A percentile compares a stretch with the other conserved stretches of the same genome.
These are phyloP conservation scores for Trichomonas tenax DNA, from an alignment of 208 protist species.

Conservation along the genomic window DNA sequence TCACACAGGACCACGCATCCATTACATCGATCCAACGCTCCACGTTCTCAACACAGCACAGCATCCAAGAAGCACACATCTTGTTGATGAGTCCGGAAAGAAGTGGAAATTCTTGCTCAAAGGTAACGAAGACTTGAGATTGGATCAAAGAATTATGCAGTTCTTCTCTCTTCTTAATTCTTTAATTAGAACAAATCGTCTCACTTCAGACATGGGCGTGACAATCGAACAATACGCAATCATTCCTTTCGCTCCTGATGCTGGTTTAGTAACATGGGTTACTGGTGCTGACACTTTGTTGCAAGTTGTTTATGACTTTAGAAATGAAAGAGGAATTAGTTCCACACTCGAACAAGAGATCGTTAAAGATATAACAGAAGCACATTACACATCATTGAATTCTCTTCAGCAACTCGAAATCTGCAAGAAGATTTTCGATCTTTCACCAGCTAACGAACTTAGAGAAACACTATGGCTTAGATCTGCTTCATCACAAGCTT, in stretches of 20 bases:
- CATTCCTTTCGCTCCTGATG: not conserved
- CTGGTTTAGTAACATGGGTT: slow-evolving; percentile 9
- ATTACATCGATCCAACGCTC: not conserved
- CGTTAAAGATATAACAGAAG: not conserved
- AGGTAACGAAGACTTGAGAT: slow-evolving; percentile 22
- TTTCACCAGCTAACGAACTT: not conserved
- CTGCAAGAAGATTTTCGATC: not conserved
- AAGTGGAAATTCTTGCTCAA: slow-evolving; percentile 20
- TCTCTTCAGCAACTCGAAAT: not conserved
- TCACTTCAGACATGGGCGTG: not conserved
- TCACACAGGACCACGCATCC: not conserved
- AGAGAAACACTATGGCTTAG: not conserved
- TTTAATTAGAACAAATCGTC: not conserved
- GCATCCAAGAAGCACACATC: not conserved
- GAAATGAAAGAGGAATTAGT: not conserved
- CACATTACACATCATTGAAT: not conserved
- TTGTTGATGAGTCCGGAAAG: not conserved
- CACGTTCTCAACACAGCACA: not conserved
- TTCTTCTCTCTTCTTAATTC: not conserved
- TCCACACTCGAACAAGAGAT: not conserved
- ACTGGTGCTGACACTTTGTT: not conserved
- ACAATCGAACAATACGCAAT: not conserved
- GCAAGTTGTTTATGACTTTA: not conserved
- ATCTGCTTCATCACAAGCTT: not conserved
- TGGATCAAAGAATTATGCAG: slow-evolving; percentile 18